Conservation (phyloP, 2,329 filamentous ascomycete genomes). For the Pseudogymnoascus sp. region DNA sequence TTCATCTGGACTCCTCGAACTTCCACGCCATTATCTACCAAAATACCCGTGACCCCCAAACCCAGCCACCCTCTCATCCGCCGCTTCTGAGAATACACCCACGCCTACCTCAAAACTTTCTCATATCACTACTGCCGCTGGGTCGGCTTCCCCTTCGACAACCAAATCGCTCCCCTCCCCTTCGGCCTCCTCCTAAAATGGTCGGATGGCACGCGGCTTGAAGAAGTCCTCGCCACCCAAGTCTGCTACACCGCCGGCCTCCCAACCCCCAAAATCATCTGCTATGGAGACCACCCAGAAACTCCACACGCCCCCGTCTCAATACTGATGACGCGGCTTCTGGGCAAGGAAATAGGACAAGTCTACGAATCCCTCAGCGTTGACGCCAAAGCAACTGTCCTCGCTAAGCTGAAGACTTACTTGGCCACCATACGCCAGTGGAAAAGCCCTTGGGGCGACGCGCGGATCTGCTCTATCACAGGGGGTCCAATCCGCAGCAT, state of each 20-base stretch:
- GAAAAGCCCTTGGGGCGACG: conserved; percentile 24
- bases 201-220: conserved; percentile 32
- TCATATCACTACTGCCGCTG: conserved; percentile 31
- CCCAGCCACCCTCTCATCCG: conserved; percentile 20
- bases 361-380: conserved; percentile 25
- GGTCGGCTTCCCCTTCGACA: conserved; percentile 25
- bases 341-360: conserved; percentile 31
- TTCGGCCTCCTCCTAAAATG: conserved; percentile 37
- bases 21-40: conserved; percentile 17
- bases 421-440: conserved; percentile 33
- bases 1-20: conserved; percentile 20
- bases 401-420: conserved; percentile 32
- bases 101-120: conserved; percentile 27
- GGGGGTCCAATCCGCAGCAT: conserved; percentile 22
- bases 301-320: conserved; percentile 28
- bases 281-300: conserved; percentile 32
- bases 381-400: conserved; percentile 30
- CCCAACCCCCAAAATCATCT: conserved; percentile 32
- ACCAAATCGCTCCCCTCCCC: conserved; percentile 32
- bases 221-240: conserved; percentile 34
- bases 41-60: conserved; percentile 25
- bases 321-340: conserved; percentile 39
- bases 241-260: conserved; percentile 32
- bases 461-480: conserved; percentile 20
- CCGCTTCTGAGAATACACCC: conserved; percentile 29